Evolutionary conservation across 257 asterid genomes (phyloP).

Genomic region (Solanum rostratum): DNA sequence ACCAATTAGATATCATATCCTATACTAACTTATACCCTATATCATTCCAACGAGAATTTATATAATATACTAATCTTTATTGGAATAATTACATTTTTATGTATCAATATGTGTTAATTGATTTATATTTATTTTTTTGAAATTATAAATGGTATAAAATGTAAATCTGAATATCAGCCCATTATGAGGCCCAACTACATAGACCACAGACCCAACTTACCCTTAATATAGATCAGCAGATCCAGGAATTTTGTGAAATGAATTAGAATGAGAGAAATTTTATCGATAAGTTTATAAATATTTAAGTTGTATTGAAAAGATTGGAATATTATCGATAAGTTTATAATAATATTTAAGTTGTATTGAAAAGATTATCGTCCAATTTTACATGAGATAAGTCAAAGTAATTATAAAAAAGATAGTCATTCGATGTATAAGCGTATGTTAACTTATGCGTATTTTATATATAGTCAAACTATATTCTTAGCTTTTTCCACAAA

Average conservation of each 20-base stretch:
- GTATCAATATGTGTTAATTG: no score
- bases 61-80: no score
- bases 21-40: no score
- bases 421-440: no score
- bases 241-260: neutral
- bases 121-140: no score
- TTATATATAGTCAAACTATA: no score
- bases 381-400: neutral
- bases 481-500: no score
- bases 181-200: neutral
- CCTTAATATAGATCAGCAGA: neutral
- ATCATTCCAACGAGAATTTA: no score
- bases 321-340: neutral
- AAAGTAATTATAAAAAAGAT: no score
- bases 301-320: neutral
- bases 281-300: neutral
- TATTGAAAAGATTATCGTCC: neutral
- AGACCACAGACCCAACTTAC: neutral
- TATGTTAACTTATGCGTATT: no score
- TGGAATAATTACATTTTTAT: no score
- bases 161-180: neutral
- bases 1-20: no score
- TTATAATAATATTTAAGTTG: neutral
- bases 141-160: neutral
- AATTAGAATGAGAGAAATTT: neutral